Base-by-base conservation (phyloP, 2,329 filamentous ascomycete species). In the Fusarium pseudograminearum region DNA sequence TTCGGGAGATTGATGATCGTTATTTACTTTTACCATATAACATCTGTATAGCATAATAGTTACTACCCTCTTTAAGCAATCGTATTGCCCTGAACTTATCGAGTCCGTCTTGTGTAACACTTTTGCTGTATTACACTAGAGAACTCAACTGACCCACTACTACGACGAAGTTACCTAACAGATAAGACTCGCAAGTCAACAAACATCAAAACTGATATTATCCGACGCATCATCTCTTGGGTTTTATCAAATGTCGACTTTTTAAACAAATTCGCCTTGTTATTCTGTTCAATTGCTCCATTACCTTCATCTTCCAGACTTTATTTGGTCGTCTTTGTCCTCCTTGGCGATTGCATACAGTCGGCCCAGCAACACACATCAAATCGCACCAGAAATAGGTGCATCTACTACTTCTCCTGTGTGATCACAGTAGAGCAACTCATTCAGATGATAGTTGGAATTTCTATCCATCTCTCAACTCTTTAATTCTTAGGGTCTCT, bases 341-440 rank as follows among this genome's bases (percentile, higher is more conserved):
- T 18, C n/a, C 33, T 44, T 51, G 42, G 16, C 47, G 34, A 60
- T 53, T 42, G n/a, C 53, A 41, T 52, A 41, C 22, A 51, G 65
- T 69, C 65, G 65, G 44, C 65, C 67, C 66, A 63, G 66, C 67
- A 69, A 70, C 65, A 61, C 51, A 61, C 60, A 26, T 45, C 31
- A 48, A 50, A 54, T 60, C 38, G 22, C 60, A 61, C 38, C 36
- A 41, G 34, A 41, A 20, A 52, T 22, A 52, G 34, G 33, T 41
- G 24, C n/a, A 8, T 12, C 48, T 45, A 57, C 48, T 38, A 54
- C 51, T 50, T 33, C 47, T 42, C 22, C 41, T 28, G 24, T 20
- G 44, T 30, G 28, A 50, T 56, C 30, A 68, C 18, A 69, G 38
- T 36, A 28, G 18, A 28, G 41, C 24, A 48, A 50, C 34, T 68